Percentiles rank a stretch among this genome's conserved stretches.
Evolutionary conservation across 768 basidiomycete species (phyloP).

Genomic region (Gyrodon lividus): DNA sequence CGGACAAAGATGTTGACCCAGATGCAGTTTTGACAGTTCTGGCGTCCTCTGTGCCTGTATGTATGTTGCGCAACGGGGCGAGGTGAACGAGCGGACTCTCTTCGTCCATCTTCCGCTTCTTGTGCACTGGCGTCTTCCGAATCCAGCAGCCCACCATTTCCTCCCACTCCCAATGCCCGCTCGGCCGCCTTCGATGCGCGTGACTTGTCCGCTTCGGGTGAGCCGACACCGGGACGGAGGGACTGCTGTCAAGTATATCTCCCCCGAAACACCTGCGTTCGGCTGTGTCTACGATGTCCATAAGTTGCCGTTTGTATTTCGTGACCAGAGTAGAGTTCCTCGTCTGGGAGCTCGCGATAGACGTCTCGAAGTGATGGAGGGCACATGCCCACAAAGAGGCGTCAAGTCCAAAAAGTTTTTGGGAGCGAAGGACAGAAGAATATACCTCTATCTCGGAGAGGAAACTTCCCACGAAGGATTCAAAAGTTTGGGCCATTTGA

Average conservation of each 20-base stretch:
- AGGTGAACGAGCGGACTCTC: neutral
- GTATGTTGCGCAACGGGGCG: neutral
- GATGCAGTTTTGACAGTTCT: neutral
- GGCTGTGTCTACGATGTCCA: conserved; percentile 49
- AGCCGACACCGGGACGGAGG: conserved; percentile 11
- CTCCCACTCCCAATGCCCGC: conserved; percentile 49
- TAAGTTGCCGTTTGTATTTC: conserved; percentile 39
- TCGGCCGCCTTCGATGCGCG: conserved; percentile 14
- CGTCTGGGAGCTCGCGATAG: conserved; percentile 21
- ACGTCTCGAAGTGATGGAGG: conserved; percentile 45
- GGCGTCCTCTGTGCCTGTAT: neutral
- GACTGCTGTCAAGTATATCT: conserved; percentile 11
- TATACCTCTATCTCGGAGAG: conserved; percentile 22
- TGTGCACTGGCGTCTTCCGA: conserved; percentile 34
- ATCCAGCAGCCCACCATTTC: conserved; percentile 46
- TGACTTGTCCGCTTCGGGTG: conserved; percentile 3
- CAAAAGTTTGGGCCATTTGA: conserved; percentile 8
- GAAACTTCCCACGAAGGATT: conserved; percentile 23
- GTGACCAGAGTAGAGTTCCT: conserved; percentile 26
- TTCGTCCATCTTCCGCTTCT: conserved; percentile 19
- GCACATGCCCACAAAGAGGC: conserved; percentile 54
- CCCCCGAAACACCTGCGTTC: conserved; percentile 47
- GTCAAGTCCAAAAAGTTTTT: conserved; percentile 41
- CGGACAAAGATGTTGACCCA: neutral
- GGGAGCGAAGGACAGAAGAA: conserved; percentile 31